Percentiles rank a stretch among this genome's conserved stretches.
These are phyloP conservation scores for Castanopsis chinensis DNA, from an alignment of 306 rosid species.

Conservation along the genomic window DNA sequence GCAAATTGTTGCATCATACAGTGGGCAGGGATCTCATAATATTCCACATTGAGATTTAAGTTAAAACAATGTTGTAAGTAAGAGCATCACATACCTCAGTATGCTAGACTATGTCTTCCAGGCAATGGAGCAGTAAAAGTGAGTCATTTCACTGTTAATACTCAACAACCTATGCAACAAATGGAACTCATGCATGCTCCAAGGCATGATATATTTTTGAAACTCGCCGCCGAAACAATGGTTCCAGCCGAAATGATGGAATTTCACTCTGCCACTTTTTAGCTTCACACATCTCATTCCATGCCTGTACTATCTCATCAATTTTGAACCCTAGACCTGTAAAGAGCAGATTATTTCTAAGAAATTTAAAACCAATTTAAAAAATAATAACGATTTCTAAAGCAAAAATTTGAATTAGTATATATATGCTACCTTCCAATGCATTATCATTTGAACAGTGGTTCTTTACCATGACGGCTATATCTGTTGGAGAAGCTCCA, in stretches of 20 bases:
- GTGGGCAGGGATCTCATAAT: not conserved
- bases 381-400: not conserved
- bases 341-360: constrained; percentile 5
- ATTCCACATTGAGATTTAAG: not conserved
- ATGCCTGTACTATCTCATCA: constrained; percentile 82
- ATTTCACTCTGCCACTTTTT: constrained; percentile 64
- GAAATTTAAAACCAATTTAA: not conserved
- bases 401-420: constrained; percentile 9
- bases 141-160: constrained; percentile 17
- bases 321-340: constrained; percentile 77
- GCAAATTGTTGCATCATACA: constrained; percentile 3
- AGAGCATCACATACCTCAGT: constrained; percentile 41
- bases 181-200: constrained; percentile 51
- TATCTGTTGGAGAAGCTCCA: constrained; percentile 82
- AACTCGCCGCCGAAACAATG: constrained; percentile 71
- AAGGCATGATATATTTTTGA: constrained; percentile 66
- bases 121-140: constrained; percentile 29
- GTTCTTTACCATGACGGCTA: constrained; percentile 76
- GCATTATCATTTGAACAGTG: constrained; percentile 70
- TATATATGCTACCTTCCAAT: constrained; percentile 50
- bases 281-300: constrained; percentile 92
- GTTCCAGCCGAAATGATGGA: constrained; percentile 82
- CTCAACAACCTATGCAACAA: constrained; percentile 15
- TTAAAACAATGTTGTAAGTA: constrained; percentile 3
- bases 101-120: constrained; percentile 21